phyloP scores from a whole-genome alignment of 2,329 filamentous ascomycete genomes.

The Talaromyces amestolkiae region DNA sequence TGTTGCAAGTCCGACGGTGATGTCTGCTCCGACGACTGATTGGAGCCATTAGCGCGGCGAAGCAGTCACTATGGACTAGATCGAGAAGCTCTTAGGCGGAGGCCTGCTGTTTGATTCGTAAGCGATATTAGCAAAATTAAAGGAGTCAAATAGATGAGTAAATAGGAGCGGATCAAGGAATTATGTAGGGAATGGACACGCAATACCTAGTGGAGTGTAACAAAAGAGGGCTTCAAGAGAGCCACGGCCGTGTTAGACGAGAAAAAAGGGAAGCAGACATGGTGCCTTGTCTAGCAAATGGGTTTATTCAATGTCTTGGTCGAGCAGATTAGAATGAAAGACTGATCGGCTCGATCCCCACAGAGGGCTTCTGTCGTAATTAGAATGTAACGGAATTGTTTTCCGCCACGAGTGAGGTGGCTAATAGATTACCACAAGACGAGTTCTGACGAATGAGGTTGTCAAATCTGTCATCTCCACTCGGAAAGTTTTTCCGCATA shows the following conservation, averaged over 20 bases:
- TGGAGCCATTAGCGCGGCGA: conserved; percentile 2
- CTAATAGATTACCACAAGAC: not conserved
- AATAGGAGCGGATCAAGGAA: not conserved
- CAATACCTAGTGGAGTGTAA: not conserved
- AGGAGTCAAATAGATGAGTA: not conserved
- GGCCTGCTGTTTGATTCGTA: not conserved
- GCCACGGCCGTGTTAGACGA: not conserved
- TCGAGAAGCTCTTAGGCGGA: not conserved
- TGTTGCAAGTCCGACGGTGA: not conserved
- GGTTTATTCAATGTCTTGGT: not conserved
- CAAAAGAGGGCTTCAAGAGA: not conserved
- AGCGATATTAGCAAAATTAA: too few relatives aligned
- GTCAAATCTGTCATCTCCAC: too few relatives aligned
- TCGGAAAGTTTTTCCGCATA: not conserved
- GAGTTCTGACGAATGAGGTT: not conserved
- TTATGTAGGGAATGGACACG: not conserved
- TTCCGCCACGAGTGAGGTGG: not conserved
- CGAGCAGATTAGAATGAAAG: not conserved
- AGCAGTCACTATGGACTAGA: not conserved
- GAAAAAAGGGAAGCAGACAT: not conserved
- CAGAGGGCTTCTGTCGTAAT: not conserved
- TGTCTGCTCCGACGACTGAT: not conserved
- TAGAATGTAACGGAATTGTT: not conserved
- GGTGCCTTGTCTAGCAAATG: not conserved
- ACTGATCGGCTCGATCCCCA: not conserved